Percentiles rank a stretch among this genome's conserved stretches.
These are phyloP conservation scores for Metschnikowia matae DNA, from an alignment of 805 yeast species.

Conservation along the genomic window DNA sequence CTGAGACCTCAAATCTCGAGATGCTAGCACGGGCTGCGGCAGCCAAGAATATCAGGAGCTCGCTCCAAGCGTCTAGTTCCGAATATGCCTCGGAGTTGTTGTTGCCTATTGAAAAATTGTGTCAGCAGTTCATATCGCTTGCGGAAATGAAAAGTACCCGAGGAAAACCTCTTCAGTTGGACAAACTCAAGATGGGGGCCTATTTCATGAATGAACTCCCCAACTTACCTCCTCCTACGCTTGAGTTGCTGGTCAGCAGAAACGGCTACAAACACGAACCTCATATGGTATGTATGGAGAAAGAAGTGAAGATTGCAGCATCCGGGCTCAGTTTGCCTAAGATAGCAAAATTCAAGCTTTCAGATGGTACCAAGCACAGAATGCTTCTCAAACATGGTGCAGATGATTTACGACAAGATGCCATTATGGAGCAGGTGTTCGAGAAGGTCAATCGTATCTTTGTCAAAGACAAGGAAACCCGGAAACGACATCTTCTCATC, in stretches of 20 bases:
- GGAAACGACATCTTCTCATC: constrained; percentile 55
- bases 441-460: constrained; percentile 74
- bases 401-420: constrained; percentile 93
- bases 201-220: constrained; percentile 51
- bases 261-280: constrained; percentile 47
- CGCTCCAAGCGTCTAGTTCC: constrained; percentile 26
- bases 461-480: constrained; percentile 49
- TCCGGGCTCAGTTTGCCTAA: constrained; percentile 90
- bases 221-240: constrained; percentile 66
- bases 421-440: constrained; percentile 97
- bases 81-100: constrained; percentile 29
- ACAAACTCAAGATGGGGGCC: constrained; percentile 37
- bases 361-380: constrained; percentile 56
- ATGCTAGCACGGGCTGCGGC: constrained; percentile 46
- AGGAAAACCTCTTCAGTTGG: constrained; percentile 29
- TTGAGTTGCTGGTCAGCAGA: constrained; percentile 38
- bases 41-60: constrained; percentile 47
- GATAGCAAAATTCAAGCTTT: constrained; percentile 51
- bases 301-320: constrained; percentile 55
- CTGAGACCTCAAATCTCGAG: constrained; percentile 24
- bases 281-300: constrained; percentile 42
- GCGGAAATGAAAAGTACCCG: constrained; percentile 44
- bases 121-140: constrained; percentile 47
- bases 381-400: constrained; percentile 78
- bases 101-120: constrained; percentile 45